phyloP scores from a whole-genome alignment of 2,329 filamentous ascomycete genomes.

The Penicillium aurantiogriseum region DNA sequence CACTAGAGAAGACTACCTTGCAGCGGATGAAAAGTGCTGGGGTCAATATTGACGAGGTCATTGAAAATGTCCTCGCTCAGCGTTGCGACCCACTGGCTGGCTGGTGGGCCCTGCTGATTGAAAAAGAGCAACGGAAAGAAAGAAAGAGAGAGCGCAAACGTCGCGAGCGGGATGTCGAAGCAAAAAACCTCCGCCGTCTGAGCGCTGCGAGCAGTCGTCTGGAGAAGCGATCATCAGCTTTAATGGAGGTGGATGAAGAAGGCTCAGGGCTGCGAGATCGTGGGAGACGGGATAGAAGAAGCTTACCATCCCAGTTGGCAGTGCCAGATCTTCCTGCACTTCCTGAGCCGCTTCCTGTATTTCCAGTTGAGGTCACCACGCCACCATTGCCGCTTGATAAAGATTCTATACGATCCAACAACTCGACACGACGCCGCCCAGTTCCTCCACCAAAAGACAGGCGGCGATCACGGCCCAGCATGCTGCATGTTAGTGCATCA shows the following conservation, averaged over 20 bases:
- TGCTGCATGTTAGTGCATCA: slow-evolving; percentile 76
- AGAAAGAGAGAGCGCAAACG: slow-evolving; percentile 75
- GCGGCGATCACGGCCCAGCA: slow-evolving; percentile 75
- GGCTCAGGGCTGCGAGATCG: slow-evolving; percentile 64
- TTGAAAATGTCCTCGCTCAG: slow-evolving; percentile 88
- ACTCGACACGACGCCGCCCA: slow-evolving; percentile 74
- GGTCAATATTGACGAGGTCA: slow-evolving; percentile 89
- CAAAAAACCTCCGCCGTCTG: slow-evolving; percentile 73
- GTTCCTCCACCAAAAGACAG: slow-evolving; percentile 85
- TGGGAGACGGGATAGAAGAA: slow-evolving; percentile 75
- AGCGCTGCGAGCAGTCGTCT: slow-evolving; percentile 87
- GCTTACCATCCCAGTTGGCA: slow-evolving; percentile 61
- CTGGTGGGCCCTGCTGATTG: slow-evolving; percentile 93
- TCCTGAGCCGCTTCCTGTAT: slow-evolving; percentile 55
- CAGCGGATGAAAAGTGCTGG: slow-evolving; percentile 91
- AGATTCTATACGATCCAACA: slow-evolving; percentile 66
- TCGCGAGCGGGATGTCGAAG: slow-evolving; percentile 78
- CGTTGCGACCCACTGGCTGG: slow-evolving; percentile 86
- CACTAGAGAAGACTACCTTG: slow-evolving; percentile 84
- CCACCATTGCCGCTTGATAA: slow-evolving; percentile 71
- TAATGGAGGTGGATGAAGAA: slow-evolving; percentile 78
- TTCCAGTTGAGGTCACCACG: slow-evolving; percentile 38
- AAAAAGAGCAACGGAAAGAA: slow-evolving; percentile 91
- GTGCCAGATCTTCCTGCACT: slow-evolving; percentile 75
- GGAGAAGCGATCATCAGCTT: slow-evolving; percentile 72